Evolutionary conservation across 2,329 filamentous ascomycete species (phyloP).

Genomic region (Penicillium sp.): DNA sequence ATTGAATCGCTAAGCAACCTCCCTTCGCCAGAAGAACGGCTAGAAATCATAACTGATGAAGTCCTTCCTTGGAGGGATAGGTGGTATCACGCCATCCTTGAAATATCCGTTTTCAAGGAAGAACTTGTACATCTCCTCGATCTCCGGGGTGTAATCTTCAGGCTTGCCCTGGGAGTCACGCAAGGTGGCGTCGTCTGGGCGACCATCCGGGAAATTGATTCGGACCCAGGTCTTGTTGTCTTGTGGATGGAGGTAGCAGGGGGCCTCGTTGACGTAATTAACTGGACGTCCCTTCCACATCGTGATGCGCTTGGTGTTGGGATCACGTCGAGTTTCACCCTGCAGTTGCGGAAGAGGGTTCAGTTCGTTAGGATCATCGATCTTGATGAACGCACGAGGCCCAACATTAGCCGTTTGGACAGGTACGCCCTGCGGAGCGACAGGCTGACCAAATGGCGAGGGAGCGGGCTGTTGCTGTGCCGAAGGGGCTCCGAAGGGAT

Average conservation of each 20-base stretch:
- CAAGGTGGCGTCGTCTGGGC: conserved; percentile 56
- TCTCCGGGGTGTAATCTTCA: conserved; percentile 54
- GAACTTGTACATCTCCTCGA: conserved; percentile 65
- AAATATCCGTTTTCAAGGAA: conserved; percentile 71
- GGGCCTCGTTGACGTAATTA: conserved; percentile 57
- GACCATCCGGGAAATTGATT: conserved; percentile 74
- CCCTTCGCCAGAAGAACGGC: not conserved
- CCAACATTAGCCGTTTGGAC: conserved; percentile 29
- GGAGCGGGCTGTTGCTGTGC: conserved; percentile 5
- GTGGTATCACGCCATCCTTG: conserved; percentile 71
- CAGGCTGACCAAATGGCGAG: conserved; percentile 33
- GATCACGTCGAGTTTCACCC: conserved; percentile 43
- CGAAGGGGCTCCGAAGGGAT: conserved; percentile 16
- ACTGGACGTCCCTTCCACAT: conserved; percentile 69
- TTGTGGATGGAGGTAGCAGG: conserved; percentile 56
- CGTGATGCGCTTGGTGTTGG: conserved; percentile 47
- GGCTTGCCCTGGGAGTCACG: conserved; percentile 56
- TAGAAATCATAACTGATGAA: conserved; percentile 76
- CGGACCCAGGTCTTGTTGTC: conserved; percentile 62
- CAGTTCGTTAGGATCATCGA: conserved; percentile 34
- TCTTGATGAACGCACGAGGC: conserved; percentile 34
- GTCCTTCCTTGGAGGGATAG: conserved; percentile 75
- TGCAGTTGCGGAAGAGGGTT: conserved; percentile 43
- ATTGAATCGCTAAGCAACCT: not conserved
- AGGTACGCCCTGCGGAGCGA: conserved; percentile 27